These are phyloP conservation scores for Ustilago shanxiensis DNA, from an alignment of 1,284 basidiomycete genomes.

Conservation along the genomic window DNA sequence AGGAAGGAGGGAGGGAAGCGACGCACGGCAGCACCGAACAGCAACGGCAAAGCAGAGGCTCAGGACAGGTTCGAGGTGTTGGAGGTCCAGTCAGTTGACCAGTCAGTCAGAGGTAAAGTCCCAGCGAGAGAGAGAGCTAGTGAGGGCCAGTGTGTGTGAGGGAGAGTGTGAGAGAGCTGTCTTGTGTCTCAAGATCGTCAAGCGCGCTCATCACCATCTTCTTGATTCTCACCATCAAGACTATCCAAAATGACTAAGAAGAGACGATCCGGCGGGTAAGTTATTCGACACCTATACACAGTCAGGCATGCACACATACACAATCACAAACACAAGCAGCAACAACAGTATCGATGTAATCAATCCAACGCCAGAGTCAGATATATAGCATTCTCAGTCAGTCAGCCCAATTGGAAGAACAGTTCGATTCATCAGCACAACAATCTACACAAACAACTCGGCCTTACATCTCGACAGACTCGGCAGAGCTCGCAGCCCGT, in stretches of 20 bases:
- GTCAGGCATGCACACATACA: background rate
- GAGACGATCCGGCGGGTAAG: conserved; percentile 83
- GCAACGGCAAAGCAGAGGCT: too few relatives aligned
- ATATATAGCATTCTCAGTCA: background rate
- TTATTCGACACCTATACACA: conserved; percentile 21
- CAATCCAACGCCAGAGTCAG: background rate
- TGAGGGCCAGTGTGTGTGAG: background rate
- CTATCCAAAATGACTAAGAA: conserved; percentile 83
- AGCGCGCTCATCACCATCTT: conserved; percentile 34
- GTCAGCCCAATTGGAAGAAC: background rate
- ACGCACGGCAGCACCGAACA: too few relatives aligned
- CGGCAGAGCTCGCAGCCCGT: too few relatives aligned
- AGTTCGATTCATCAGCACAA: background rate
- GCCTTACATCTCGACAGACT: too few relatives aligned
- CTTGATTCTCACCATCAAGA: conserved; percentile 54
- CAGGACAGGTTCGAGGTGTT: too few relatives aligned
- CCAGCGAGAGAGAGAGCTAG: background rate
- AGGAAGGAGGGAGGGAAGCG: too few relatives aligned
- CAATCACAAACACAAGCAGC: conserved; percentile 2
- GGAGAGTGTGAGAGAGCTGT: background rate
- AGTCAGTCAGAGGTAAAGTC: too few relatives aligned
- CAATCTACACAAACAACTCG: background rate
- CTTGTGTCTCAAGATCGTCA: conserved; percentile 20
- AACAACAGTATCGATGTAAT: conserved; percentile 1
- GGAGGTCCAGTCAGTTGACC: too few relatives aligned